Evolutionary conservation across 2,329 filamentous ascomycete genomes (phyloP), one percentile per base, ranked within the genome.

Genomic region (Penicillium vulpinum): DNA sequence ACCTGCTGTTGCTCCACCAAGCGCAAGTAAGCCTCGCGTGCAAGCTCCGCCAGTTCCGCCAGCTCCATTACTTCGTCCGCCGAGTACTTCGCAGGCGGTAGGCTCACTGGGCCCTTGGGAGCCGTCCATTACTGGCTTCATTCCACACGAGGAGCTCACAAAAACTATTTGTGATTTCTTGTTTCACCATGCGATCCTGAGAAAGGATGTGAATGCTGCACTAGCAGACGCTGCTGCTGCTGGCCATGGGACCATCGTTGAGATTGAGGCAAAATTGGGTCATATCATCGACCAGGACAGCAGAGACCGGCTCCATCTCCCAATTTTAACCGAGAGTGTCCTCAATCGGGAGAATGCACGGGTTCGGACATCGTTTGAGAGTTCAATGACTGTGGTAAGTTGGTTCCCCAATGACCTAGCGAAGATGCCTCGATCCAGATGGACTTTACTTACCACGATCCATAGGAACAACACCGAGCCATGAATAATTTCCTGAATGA

Each of bases 241-340:
- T 16, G 83, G 83, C 50, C 81, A 84, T 16, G 86, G 85, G 7
- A 88, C 92, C 15, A 84, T 91, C 58, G 87, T 97, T 51, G 94
- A 99, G 75, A 90, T 99, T 53, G 94, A 99, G 77, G 94, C 92
- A 10, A 97, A 97, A 74, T 80, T 97, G 46, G 94, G 94, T 18
- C 88, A 86, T 26, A 81, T 97, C 15, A 84, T 93, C 56, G 87
- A 91, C 71, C 86, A 85, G 69, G 84, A 88, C 59, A 89, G 85
- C 7, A 85, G 88, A 55, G 81, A 87, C 45, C 83, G 91, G n/a
- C 78, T 92, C 26, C 78, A 83, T 10, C 75, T 92, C 10, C 85
- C 85, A 6, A 81, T 94, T 5, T 74, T 82, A 22, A 88, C 90
- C 0, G 89, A 94, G 70, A 88, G 85, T 46, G 78, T 95, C 7